Evolutionary conservation across 2,329 filamentous ascomycete species (phyloP), one percentile per base, ranked within the genome.

Genomic region (Dactylellina parvicollis): DNA sequence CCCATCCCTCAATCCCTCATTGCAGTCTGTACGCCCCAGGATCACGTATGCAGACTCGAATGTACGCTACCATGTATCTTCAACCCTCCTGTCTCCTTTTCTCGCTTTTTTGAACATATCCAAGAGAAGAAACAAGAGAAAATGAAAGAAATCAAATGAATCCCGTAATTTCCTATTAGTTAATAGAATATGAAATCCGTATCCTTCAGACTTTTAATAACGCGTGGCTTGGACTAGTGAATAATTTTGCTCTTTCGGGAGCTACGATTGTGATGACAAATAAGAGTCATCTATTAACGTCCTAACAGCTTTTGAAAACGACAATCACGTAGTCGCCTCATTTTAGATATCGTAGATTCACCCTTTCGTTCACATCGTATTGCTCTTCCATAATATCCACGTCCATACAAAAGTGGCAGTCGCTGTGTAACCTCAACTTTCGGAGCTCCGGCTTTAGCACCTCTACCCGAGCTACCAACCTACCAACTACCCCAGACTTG

Each of bases 111-210:
- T 40, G 5, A 61, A 34, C 14, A 50, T 1, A 28, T 22, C 18
- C 16, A 47, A 55, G 10, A 47, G 16, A 38, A 5, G 50, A 36
- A 49, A 66, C n/a, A 47, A 56, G 40, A 32, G 50, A 28, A 47
- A 9, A 36, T 60, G 55, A 60, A 64, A 50, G 55, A 60, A 64
- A 50, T 62, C 12, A 52, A 52, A 18, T 4, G 5, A 50, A 50
- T n/a, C n/a, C n/a, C n/a, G n/a, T n/a, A 12, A 40, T 14, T 16
- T 14, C n/a, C n/a, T 40, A 8, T 9, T 32, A 38, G 34, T 38
- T 32, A 5, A 5, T 32, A 12, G 34, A 38, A 38, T 38, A 38
- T n/a, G n/a, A n/a, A n/a, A n/a, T n/a, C n/a, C n/a, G n/a, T n/a
- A n/a, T n/a, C n/a, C n/a, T n/a, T n/a, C n/a, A n/a, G n/a, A n/a